Evolutionary conservation across 306 rosid genomes (phyloP).

Genomic region (Gastrolobium villosum): DNA sequence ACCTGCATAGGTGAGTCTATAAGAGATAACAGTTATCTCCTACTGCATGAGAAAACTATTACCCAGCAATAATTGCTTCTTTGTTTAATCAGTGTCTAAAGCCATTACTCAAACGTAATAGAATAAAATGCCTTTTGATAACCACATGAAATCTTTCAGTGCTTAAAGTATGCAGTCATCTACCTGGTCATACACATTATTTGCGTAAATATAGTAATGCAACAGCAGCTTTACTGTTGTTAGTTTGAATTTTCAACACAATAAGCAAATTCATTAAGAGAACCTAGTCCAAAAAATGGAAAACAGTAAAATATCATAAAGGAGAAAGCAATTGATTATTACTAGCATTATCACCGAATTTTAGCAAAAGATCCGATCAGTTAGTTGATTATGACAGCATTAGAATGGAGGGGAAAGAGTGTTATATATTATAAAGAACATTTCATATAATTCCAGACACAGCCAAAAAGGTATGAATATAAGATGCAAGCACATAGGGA

Average conservation of each 20-base stretch:
- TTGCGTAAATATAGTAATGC: neutral
- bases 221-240: slow-evolving; percentile 1
- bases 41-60: no score
- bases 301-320: neutral
- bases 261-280: slow-evolving; percentile 12
- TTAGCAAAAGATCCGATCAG: neutral
- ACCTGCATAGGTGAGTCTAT: no score
- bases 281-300: neutral
- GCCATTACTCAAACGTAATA: neutral
- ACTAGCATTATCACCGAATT: neutral
- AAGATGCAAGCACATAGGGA: slow-evolving; percentile 32
- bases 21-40: no score
- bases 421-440: slow-evolving; percentile 6
- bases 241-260: slow-evolving; percentile 10
- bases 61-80: neutral
- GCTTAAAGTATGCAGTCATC: neutral
- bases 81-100: neutral
- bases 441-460: slow-evolving; percentile 17
- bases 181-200: neutral
- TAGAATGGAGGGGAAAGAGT: slow-evolving; percentile 4
- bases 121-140: neutral
- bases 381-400: slow-evolving; percentile 30
- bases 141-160: neutral
- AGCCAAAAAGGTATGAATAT: slow-evolving; percentile 1
- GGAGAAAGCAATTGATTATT: slow-evolving; percentile 15